Conservation (phyloP, 2,329 filamentous ascomycete genomes). For the Stromatinia cepivora region DNA sequence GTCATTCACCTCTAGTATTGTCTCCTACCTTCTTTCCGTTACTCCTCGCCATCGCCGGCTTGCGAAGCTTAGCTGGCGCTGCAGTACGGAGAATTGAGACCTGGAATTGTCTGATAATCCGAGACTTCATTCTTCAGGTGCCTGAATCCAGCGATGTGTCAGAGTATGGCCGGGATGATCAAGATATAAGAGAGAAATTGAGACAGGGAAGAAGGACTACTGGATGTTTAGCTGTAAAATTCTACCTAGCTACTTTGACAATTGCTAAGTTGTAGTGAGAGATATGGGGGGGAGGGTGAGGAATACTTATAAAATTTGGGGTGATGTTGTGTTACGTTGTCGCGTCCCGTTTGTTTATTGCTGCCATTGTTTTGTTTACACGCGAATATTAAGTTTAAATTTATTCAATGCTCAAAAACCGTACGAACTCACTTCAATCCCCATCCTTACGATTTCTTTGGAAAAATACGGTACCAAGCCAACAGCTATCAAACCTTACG, state of each 20-base stretch:
- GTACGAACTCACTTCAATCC: neutral
- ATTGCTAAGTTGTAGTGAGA: too few relatives aligned
- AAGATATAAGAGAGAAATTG: too few relatives aligned
- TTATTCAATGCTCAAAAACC: neutral
- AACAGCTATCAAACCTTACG: neutral
- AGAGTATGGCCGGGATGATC: too few relatives aligned
- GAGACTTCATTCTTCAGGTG: neutral
- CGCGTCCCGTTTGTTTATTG: neutral
- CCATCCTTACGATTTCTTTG: neutral
- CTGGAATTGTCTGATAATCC: neutral
- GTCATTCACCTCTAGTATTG: too few relatives aligned
- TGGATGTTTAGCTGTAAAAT: too few relatives aligned
- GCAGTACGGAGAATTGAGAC: neutral
- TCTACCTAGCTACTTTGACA: rapidly evolving
- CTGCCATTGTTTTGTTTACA: neutral
- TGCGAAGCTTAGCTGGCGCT: too few relatives aligned
- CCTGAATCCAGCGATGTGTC: too few relatives aligned
- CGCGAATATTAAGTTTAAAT: neutral
- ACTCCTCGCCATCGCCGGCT: too few relatives aligned
- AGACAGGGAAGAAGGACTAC: neutral
- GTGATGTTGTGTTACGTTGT: neutral
- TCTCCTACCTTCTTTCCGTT: too few relatives aligned
- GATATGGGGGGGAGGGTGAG: rapidly evolving
- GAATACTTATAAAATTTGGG: neutral
- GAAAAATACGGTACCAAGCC: neutral